Percentiles rank a stretch among this genome's conserved stretches.
These are phyloP conservation scores for Poteriospumella lacustris DNA, from an alignment of 108 stramenopile genomes.

Conservation along the genomic window DNA sequence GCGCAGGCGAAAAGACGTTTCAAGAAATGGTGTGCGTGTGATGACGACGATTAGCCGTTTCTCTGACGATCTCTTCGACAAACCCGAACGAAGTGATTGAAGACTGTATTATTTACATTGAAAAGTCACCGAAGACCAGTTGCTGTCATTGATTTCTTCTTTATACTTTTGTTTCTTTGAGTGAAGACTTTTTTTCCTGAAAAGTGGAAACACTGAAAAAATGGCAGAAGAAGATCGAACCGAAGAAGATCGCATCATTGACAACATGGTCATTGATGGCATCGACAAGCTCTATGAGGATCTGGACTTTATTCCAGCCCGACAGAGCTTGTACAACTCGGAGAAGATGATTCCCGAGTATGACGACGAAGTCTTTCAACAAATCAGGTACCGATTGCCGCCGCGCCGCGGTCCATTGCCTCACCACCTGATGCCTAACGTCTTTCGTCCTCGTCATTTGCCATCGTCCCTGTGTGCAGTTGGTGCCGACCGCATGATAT, in stretches of 20 bases:
- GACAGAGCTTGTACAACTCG: conserved; percentile 23
- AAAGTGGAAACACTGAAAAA: background rate
- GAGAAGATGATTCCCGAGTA: conserved; percentile 17
- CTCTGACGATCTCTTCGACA: too few species aligned
- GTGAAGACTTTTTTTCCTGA: background rate
- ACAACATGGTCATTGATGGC: conserved; percentile 20
- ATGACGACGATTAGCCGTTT: too few species aligned
- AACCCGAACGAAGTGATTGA: too few species aligned
- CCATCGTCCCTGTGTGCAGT: background rate
- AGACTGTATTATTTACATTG: too few species aligned
- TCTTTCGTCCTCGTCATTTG: background rate
- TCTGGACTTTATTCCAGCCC: conserved; percentile 6
- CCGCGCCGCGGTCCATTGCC: background rate
- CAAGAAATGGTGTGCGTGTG: too few species aligned
- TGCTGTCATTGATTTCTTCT: too few species aligned
- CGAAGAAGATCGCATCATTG: conserved; percentile 27
- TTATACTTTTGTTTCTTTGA: background rate
- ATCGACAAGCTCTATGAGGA: background rate
- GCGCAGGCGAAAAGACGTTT: too few species aligned
- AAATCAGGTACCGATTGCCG: background rate
- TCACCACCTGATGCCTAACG: background rate
- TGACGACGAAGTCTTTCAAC: conserved; percentile 20
- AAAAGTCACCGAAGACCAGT: too few species aligned
- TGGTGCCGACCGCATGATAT: conserved; percentile 49
- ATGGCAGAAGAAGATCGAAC: background rate